Percentiles rank a stretch among this genome's conserved stretches.
These are phyloP conservation scores for Linum lewisii DNA, from an alignment of 345 rosid species.

Conservation along the genomic window DNA sequence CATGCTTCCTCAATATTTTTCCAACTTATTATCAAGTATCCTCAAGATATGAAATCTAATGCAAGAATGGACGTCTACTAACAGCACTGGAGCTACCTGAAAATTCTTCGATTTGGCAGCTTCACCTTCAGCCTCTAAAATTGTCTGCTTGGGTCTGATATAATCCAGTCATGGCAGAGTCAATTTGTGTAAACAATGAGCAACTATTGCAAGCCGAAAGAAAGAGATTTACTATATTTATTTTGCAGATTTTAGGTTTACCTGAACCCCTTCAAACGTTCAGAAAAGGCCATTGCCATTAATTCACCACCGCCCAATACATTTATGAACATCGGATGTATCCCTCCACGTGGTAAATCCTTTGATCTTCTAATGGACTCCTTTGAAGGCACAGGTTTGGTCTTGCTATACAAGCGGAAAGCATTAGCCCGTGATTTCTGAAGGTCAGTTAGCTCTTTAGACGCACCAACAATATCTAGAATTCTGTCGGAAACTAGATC, in stretches of 20 bases:
- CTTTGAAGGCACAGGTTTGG: constrained; percentile 75
- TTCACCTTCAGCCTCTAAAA: constrained; percentile 96
- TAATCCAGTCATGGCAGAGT: constrained; percentile 18
- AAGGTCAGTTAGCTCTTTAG: constrained; percentile 62
- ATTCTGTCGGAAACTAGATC: constrained; percentile 80
- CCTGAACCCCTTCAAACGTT: constrained; percentile 82
- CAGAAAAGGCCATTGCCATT: constrained; percentile 82
- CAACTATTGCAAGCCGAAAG: background rate
- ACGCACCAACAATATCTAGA: constrained; percentile 60
- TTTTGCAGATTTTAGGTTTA: constrained; percentile 15
- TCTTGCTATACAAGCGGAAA: constrained; percentile 76
- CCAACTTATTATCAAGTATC: too few relatives aligned
- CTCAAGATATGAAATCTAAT: too few relatives aligned
- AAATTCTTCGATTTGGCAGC: constrained; percentile 63
- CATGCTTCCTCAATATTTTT: too few relatives aligned
- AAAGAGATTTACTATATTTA: background rate
- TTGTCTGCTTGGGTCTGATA: constrained; percentile 89
- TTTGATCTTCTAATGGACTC: constrained; percentile 86
- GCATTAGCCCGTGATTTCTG: constrained; percentile 77
- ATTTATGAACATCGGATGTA: constrained; percentile 81
- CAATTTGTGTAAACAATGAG: constrained; percentile 3
- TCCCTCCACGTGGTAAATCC: constrained; percentile 70
- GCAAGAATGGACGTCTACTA: background rate
- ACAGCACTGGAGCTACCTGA: constrained; percentile 31
- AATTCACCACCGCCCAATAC: constrained; percentile 75